These are phyloP conservation scores for Tulasnella sp. DNA, from an alignment of 768 basidiomycete genomes.

Conservation along the genomic window DNA sequence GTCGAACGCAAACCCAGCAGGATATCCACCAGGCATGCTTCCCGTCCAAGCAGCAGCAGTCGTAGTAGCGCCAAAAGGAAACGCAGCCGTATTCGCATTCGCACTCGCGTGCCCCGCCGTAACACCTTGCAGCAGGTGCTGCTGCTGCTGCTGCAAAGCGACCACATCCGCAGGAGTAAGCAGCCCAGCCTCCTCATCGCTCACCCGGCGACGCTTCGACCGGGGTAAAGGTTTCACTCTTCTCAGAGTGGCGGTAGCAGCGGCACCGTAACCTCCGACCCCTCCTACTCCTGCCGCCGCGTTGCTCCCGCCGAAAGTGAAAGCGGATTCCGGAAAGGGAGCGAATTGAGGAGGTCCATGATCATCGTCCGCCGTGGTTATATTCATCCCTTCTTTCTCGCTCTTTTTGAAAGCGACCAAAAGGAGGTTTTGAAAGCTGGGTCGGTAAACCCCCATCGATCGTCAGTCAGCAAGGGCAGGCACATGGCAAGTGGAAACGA, in stretches of 20 bases:
- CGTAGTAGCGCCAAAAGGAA: not conserved
- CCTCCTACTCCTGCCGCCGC: not conserved
- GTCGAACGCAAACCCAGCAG: not conserved
- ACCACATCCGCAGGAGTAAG: not conserved
- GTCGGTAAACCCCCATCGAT: not conserved
- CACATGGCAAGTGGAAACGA: not conserved
- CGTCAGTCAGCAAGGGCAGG: not conserved
- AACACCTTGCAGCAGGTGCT: not conserved
- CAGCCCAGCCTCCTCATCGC: not conserved
- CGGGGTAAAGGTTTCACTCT: not conserved
- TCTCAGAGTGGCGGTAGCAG: not conserved
- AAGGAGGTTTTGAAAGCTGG: not conserved
- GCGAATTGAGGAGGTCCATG: not conserved
- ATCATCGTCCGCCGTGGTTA: not conserved
- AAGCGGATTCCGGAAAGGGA: not conserved
- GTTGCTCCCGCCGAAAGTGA: not conserved
- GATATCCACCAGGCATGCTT: not conserved
- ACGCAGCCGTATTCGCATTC: not conserved
- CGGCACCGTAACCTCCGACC: not conserved
- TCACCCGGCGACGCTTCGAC: constrained; percentile 1
- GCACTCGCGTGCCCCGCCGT: not conserved
- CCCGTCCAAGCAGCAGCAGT: not conserved
- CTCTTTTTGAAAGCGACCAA: too few relatives aligned
- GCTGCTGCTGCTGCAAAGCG: not conserved
- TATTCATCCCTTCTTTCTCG: not conserved